phyloP scores from a whole-genome alignment of 495 filamentous ascomycete genomes.

The Annulohypoxylon bovei region DNA sequence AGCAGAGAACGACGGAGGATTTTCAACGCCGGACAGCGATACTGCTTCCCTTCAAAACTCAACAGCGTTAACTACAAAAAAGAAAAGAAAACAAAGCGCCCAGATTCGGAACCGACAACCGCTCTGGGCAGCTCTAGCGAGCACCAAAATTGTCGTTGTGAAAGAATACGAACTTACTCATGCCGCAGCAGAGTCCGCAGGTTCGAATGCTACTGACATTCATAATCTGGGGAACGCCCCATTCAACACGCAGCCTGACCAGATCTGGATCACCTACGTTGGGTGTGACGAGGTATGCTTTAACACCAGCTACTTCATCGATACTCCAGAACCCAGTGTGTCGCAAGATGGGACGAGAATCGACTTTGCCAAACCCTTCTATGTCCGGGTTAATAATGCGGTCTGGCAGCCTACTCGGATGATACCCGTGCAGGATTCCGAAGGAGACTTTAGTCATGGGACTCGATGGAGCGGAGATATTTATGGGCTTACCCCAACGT shows the following conservation, averaged over 20 bases:
- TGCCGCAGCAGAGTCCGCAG: conserved; percentile 74
- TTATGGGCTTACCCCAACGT: conserved; percentile 84
- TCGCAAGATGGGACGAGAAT: conserved; percentile 58
- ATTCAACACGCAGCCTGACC: conserved; percentile 73
- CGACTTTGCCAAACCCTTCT: conserved; percentile 79
- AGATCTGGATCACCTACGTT: conserved; percentile 89
- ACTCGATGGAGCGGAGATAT: conserved; percentile 82
- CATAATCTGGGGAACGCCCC: conserved; percentile 83
- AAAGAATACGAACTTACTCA: conserved; percentile 92
- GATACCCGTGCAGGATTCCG: conserved; percentile 64
- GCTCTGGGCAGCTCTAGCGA: conserved; percentile 92
- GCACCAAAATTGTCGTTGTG: conserved; percentile 91
- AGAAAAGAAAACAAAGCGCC: conserved; percentile 86
- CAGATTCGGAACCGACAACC: conserved; percentile 90
- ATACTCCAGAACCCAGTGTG: conserved; percentile 47
- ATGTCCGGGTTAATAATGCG: conserved; percentile 87
- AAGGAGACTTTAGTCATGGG: conserved; percentile 56
- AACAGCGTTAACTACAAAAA: conserved; percentile 68
- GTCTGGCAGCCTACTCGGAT: conserved; percentile 87
- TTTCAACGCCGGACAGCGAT: conserved; percentile 59
- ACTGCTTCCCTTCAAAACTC: conserved; percentile 46
- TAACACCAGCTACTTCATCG: conserved; percentile 73
- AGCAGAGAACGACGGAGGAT: conserved; percentile 52
- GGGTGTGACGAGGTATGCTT: conserved; percentile 85
- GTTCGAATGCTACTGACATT: conserved; percentile 78